Base-by-base conservation (phyloP, 805 yeast species). In the Candida insectorum region DNA sequence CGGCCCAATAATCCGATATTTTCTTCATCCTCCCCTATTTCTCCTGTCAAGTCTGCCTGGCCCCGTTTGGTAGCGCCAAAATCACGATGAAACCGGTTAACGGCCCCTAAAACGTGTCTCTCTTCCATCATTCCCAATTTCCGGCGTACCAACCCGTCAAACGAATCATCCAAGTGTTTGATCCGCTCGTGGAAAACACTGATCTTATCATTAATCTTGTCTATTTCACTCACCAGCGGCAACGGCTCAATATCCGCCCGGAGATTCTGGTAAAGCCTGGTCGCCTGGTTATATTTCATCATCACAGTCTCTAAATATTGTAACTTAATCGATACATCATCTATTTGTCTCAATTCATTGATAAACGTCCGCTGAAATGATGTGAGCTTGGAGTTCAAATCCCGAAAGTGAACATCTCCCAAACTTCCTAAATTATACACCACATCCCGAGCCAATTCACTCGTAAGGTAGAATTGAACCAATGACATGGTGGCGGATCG, bases 231-330 rank as follows among this genome's bases (percentile, higher is more conserved):
- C 2, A 55, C 31, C 5, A 60, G 31, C 4, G 68, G 68, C 26
- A 64, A 49, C 3, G 78, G 77, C 32, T 75, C 67, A 47, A 84
- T 73, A 39, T 89, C 86, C 3, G 70, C 62, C 26, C 80, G 40
- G 24, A 56, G 40, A 19, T 52, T 51, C 28, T 51, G 51, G 30
- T 38, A 49, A 3, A 49, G 34, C 5, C 49, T 47, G 31, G 45
- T 51, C 5, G 52, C 26, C 2, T 60, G 51, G 11, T 46, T 46
- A 42, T 55, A 57, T 34, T 58, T 63, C 13, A 26, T 18, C 69
- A 66, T 60, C 24, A 51, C 44, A 5, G 45, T 33, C 31, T 47
- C 42, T 12, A 66, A 42, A 25, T 41, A 58, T 11, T 32, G 40
- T 24, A 67, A 47, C 29, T 65, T 57, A 10, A 52, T 30, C 28